These are phyloP conservation scores for Emydomyces testavorans DNA, from an alignment of 2,329 filamentous ascomycete genomes.

Conservation along the genomic window DNA sequence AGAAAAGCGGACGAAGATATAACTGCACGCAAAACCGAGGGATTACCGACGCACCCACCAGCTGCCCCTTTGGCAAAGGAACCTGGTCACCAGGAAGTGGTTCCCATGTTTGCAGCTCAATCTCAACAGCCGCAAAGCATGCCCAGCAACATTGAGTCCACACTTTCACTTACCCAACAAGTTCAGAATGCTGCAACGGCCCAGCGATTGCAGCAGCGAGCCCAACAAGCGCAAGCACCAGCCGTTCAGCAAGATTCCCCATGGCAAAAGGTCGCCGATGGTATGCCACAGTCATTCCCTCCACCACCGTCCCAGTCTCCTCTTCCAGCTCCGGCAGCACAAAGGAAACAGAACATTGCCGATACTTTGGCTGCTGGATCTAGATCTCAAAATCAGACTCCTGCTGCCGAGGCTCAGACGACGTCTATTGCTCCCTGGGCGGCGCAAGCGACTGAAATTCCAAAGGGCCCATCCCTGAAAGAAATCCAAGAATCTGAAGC, in stretches of 20 bases:
- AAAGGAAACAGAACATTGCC: constrained; percentile 73
- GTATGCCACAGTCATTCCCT: constrained; percentile 58
- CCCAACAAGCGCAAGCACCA: constrained; percentile 23
- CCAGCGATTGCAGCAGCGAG: constrained; percentile 31
- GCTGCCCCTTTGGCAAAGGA: constrained; percentile 12
- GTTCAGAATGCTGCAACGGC: constrained; percentile 58
- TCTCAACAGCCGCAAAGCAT: constrained; percentile 20
- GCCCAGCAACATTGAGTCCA: constrained; percentile 33
- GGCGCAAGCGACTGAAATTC: constrained; percentile 60
- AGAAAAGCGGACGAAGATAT: constrained; percentile 52
- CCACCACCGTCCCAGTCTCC: constrained; percentile 66
- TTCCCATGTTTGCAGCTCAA: constrained; percentile 18
- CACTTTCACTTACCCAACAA: constrained; percentile 67
- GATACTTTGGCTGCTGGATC: constrained; percentile 56
- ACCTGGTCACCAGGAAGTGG: constrained; percentile 17
- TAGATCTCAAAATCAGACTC: constrained; percentile 67
- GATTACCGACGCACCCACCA: constrained; percentile 30
- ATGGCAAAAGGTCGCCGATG: constrained; percentile 50
- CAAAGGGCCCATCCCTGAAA: constrained; percentile 82
- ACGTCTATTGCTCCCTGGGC: constrained; percentile 89
- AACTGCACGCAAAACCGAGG: constrained; percentile 28
- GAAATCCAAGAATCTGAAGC: constrained; percentile 96
- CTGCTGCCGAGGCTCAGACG: constrained; percentile 46
- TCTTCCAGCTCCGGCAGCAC: constrained; percentile 76
- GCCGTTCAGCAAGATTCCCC: constrained; percentile 38